These are phyloP conservation scores for Sherardia arvensis DNA, from an alignment of 257 asterid genomes.

Conservation along the genomic window DNA sequence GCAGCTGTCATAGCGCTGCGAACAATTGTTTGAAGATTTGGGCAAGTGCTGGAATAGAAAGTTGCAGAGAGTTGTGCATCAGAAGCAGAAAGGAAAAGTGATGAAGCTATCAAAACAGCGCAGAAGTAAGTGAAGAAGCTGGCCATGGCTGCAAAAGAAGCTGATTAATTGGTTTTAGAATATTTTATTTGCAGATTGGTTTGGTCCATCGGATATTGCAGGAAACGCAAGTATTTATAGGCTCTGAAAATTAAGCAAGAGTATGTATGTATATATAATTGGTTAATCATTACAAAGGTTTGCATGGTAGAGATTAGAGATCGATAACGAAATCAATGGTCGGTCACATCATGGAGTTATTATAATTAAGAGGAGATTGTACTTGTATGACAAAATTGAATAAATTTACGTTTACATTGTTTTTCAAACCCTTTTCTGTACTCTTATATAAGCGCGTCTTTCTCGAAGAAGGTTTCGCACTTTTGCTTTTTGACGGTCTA, in stretches of 20 bases:
- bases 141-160: conserved; percentile 15
- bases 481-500: background rate
- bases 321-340: no score
- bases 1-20: conserved; percentile 33
- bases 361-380: no score
- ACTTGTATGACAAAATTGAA: background rate
- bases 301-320: background rate
- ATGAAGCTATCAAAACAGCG: conserved; percentile 10
- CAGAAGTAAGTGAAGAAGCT: conserved; percentile 9
- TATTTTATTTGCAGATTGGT: background rate
- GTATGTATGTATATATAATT: no score
- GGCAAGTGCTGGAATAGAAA: conserved; percentile 39
- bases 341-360: background rate
- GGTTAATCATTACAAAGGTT: background rate
- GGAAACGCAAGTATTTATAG: conserved; percentile 2
- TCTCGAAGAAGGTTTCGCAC: background rate
- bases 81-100: conserved; percentile 11
- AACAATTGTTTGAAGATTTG: conserved; percentile 31
- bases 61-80: conserved; percentile 42
- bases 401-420: background rate
- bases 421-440: conserved; percentile 15
- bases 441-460: conserved; percentile 6
- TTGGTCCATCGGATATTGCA: background rate
- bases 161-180: no score
- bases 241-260: background rate